Percentiles rank a stretch among this genome's conserved stretches.
Conservation (phyloP, 2,329 filamentous ascomycete genomes). For the Ophiognomonia clavigignenti-juglandacearum region DNA sequence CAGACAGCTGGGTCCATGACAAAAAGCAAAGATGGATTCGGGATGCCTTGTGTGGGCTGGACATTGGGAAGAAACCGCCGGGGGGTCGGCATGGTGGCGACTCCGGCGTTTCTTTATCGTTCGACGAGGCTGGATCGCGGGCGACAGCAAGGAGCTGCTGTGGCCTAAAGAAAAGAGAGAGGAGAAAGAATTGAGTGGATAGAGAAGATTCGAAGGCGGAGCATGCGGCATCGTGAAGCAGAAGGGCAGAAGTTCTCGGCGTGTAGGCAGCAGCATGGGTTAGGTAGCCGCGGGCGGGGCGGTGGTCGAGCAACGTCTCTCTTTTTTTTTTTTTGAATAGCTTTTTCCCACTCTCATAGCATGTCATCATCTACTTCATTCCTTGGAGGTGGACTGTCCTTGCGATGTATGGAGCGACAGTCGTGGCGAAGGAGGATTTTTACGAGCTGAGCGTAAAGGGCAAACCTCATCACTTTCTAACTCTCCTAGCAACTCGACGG, state of each 20-base stretch:
- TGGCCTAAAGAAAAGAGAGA: background rate
- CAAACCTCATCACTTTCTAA: too few relatives aligned
- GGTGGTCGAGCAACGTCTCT: conserved; percentile 6
- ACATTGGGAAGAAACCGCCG: background rate
- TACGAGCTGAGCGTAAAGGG: too few relatives aligned
- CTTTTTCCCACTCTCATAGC: conserved; percentile 11
- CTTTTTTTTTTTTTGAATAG: conserved; percentile 1
- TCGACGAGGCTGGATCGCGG: background rate
- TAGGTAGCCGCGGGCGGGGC: conserved; percentile 4
- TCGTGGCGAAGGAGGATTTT: too few relatives aligned
- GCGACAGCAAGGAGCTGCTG: background rate
- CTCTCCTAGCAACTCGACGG: too few relatives aligned
- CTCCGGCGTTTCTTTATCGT: background rate
- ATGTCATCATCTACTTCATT: background rate
- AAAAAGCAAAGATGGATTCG: conserved; percentile 8
- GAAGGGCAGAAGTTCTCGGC: too few relatives aligned
- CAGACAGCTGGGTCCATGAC: conserved; percentile 5
- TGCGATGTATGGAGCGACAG: too few relatives aligned
- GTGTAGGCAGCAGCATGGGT: background rate
- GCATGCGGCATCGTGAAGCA: background rate
- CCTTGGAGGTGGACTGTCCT: background rate
- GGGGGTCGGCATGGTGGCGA: background rate
- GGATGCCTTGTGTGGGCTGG: conserved; percentile 1
- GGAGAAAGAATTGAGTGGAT: background rate
- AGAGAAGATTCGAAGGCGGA: background rate